These are phyloP conservation scores for Yamadazyma sp. DNA, from an alignment of 1,139 yeast genomes.

Conservation along the genomic window DNA sequence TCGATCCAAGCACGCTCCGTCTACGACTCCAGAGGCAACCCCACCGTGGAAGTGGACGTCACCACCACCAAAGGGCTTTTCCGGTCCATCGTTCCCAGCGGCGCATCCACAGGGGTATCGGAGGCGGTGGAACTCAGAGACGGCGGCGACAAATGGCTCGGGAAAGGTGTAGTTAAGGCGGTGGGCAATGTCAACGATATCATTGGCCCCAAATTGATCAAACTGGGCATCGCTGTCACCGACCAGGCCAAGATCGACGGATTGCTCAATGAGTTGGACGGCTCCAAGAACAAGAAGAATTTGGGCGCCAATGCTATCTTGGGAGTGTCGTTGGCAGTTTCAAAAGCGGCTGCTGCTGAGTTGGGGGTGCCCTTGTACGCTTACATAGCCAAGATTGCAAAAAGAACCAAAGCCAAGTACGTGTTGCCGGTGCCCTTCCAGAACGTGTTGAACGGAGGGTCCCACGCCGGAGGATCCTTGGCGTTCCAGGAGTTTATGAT, in stretches of 20 bases:
- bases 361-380: conserved; percentile 77
- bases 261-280: conserved; percentile 71
- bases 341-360: conserved; percentile 89
- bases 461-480: conserved; percentile 94
- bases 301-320: conserved; percentile 89
- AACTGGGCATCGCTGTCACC: conserved; percentile 59
- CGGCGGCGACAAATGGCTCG: conserved; percentile 86
- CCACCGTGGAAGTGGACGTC: conserved; percentile 88
- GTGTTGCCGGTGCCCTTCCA: conserved; percentile 90
- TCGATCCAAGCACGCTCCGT: conserved; percentile 83
- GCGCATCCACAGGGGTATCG: conserved; percentile 88
- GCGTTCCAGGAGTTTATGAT: conserved; percentile 97
- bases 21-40: conserved; percentile 93
- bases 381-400: conserved; percentile 69
- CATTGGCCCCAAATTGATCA: conserved; percentile 78
- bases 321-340: conserved; percentile 84
- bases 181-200: conserved; percentile 79
- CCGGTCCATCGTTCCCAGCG: conserved; percentile 89
- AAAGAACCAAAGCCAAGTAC: conserved; percentile 57
- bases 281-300: conserved; percentile 84
- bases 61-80: conserved; percentile 77
- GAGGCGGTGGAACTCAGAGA: conserved; percentile 92
- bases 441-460: conserved; percentile 94
- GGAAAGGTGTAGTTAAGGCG: conserved; percentile 88
- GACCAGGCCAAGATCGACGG: conserved; percentile 59